A percentile compares a stretch with the other conserved stretches of the same genome.
phyloP scores from a whole-genome alignment of 257 asterid genomes.

The Solanum microdontum region DNA sequence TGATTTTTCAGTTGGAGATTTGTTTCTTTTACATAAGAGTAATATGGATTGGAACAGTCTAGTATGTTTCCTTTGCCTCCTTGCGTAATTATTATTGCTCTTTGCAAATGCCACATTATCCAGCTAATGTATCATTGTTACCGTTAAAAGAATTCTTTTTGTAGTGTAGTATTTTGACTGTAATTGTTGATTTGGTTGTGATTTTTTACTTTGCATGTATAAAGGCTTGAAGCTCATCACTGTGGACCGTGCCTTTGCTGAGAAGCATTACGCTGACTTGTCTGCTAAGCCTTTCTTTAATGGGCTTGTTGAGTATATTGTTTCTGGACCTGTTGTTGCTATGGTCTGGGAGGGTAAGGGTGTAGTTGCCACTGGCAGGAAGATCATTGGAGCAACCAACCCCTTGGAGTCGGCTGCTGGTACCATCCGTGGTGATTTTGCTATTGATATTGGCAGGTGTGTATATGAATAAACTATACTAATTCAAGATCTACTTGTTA shows the following conservation, averaged over 20 bases:
- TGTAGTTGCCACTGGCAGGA: slow-evolving; percentile 83
- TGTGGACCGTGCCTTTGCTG: slow-evolving; percentile 83
- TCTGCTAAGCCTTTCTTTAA: slow-evolving; percentile 84
- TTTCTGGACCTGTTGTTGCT: slow-evolving; percentile 94
- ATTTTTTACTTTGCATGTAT: background rate
- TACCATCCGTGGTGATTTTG: slow-evolving; percentile 90
- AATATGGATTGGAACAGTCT: background rate
- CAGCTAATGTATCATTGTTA: background rate
- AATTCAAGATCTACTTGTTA: background rate
- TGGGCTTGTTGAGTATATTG: slow-evolving; percentile 74
- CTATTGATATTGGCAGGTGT: slow-evolving; percentile 85
- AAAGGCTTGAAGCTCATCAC: slow-evolving; percentile 71
- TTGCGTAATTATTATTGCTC: background rate
- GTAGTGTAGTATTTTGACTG: background rate
- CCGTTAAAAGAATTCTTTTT: background rate
- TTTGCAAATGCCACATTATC: no score
- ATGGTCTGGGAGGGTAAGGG: slow-evolving; percentile 98
- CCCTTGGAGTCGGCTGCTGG: slow-evolving; percentile 94
- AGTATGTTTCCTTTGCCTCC: background rate
- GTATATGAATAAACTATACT: background rate
- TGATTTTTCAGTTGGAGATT: background rate
- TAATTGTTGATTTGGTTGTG: no score
- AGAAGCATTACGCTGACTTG: slow-evolving; percentile 86
- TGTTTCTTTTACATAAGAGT: background rate
- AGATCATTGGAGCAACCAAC: slow-evolving; percentile 94